phyloP scores from a whole-genome alignment of 495 filamentous ascomycete genomes.

The Talaromyces stipitatus region DNA sequence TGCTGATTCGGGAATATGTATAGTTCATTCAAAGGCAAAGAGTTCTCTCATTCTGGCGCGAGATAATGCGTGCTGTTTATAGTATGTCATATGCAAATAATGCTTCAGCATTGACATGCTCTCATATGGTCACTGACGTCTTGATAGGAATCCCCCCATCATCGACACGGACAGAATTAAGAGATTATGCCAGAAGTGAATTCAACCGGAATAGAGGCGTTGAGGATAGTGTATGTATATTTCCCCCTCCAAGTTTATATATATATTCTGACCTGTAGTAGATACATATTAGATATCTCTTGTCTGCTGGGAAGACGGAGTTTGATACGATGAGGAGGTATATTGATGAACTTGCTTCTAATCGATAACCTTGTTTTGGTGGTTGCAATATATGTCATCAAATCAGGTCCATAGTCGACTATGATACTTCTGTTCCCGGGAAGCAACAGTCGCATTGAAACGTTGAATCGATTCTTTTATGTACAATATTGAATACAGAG shows the following conservation, averaged over 20 bases:
- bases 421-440: too few species aligned
- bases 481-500: slow-evolving; percentile 14
- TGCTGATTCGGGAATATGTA: neutral
- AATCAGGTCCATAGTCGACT: too few species aligned
- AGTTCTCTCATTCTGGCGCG: slow-evolving; percentile 6
- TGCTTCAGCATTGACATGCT: neutral
- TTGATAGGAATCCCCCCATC: slow-evolving; percentile 33
- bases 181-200: slow-evolving; percentile 63
- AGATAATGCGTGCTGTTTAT: slow-evolving; percentile 6
- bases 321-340: slow-evolving; percentile 53
- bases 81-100: neutral
- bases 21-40: slow-evolving; percentile 3
- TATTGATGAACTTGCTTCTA: slow-evolving; percentile 37
- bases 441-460: too few species aligned
- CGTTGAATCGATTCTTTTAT: slow-evolving; percentile 7
- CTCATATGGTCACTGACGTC: neutral
- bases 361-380: neutral
- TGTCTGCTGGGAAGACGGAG: slow-evolving; percentile 54
- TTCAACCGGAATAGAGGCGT: slow-evolving; percentile 67
- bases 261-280: too few species aligned
- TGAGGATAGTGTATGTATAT: slow-evolving; percentile 54
- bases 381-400: neutral
- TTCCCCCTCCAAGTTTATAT: neutral
- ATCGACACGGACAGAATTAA: slow-evolving; percentile 55
- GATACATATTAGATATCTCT: slow-evolving; percentile 51